A percentile compares a stretch with the other conserved stretches of the same genome.
Conservation (phyloP, 2,329 filamentous ascomycete genomes). For the Fusarium mangiferae region DNA sequence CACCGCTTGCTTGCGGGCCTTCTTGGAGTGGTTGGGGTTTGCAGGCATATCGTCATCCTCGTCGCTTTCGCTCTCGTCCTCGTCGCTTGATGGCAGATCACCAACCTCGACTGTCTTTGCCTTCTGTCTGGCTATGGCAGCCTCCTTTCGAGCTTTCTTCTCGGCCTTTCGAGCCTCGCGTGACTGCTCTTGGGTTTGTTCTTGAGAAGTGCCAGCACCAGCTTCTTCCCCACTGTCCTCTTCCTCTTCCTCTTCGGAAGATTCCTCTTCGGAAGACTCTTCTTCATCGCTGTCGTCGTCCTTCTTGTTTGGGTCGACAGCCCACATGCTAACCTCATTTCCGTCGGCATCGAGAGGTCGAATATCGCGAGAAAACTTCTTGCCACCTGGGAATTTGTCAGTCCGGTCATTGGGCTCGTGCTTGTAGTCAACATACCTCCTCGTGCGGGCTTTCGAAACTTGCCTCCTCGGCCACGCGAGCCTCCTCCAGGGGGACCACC, state of each 20-base stretch:
- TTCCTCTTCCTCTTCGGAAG: conserved; percentile 63
- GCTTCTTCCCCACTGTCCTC: conserved; percentile 62
- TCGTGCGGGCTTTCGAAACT: conserved; percentile 92
- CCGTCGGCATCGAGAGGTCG: conserved; percentile 90
- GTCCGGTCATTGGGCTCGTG: neutral
- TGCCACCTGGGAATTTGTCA: conserved; percentile 72
- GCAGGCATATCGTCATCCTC: conserved; percentile 76
- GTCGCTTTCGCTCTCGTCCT: conserved; percentile 70
- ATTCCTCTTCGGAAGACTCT: conserved; percentile 63
- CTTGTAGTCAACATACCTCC: conserved; percentile 71
- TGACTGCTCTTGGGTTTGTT: conserved; percentile 62
- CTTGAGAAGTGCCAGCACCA: conserved; percentile 54
- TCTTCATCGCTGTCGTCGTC: conserved; percentile 64
- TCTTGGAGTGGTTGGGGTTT: conserved; percentile 92
- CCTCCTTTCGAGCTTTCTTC: conserved; percentile 91
- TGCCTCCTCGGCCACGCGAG: conserved; percentile 85
- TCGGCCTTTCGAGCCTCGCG: conserved; percentile 89
- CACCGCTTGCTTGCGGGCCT: conserved; percentile 68
- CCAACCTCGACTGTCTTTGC: conserved; percentile 80
- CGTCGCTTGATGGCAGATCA: conserved; percentile 82
- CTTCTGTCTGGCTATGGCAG: conserved; percentile 82
- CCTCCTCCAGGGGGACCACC: conserved; percentile 54
- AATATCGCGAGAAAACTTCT: conserved; percentile 93
- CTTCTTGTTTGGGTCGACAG: conserved; percentile 63
- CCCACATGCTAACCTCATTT: conserved; percentile 90